Conservation (phyloP, 2,329 filamentous ascomycete species). For the Hypoxylon sp. region DNA sequence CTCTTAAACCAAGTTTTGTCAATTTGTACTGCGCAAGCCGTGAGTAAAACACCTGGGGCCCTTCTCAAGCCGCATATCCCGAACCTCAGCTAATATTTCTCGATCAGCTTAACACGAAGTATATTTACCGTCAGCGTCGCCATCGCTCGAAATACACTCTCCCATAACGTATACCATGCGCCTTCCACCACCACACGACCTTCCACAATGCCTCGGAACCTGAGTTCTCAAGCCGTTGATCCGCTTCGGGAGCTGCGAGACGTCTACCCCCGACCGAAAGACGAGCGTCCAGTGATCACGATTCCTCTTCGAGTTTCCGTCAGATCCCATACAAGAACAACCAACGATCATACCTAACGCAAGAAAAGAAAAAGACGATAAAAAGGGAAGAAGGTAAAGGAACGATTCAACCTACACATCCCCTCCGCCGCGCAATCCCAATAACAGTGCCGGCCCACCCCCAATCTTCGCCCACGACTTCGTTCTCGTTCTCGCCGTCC, state of each 20-base stretch:
- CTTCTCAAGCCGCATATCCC: too few species aligned
- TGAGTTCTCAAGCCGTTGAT: slow-evolving; percentile 28
- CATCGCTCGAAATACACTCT: not conserved
- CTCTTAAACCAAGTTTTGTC: not conserved
- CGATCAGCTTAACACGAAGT: not conserved
- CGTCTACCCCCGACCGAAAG: slow-evolving; percentile 35
- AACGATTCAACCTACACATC: slow-evolving; percentile 39
- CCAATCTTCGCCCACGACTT: not conserved
- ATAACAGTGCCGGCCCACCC: slow-evolving; percentile 35
- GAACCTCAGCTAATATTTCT: too few species aligned
- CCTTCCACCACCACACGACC: slow-evolving; percentile 1
- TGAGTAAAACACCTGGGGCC: too few species aligned
- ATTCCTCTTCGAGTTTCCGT: slow-evolving; percentile 3
- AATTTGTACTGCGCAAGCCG: not conserved
- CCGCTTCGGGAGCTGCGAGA: slow-evolving; percentile 23
- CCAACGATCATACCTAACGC: not conserved
- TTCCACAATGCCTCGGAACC: slow-evolving; percentile 23
- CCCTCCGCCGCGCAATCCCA: slow-evolving; percentile 33
- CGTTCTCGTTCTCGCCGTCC: not conserved
- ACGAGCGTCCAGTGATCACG: slow-evolving; percentile 40
- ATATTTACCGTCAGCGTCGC: not conserved
- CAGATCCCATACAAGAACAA: too few species aligned
- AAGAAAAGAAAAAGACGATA: not conserved
- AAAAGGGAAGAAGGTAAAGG: not conserved
- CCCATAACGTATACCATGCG: slow-evolving; percentile 7